Conservation (phyloP, 768 basidiomycete species). For the Phaffia australis region DNA sequence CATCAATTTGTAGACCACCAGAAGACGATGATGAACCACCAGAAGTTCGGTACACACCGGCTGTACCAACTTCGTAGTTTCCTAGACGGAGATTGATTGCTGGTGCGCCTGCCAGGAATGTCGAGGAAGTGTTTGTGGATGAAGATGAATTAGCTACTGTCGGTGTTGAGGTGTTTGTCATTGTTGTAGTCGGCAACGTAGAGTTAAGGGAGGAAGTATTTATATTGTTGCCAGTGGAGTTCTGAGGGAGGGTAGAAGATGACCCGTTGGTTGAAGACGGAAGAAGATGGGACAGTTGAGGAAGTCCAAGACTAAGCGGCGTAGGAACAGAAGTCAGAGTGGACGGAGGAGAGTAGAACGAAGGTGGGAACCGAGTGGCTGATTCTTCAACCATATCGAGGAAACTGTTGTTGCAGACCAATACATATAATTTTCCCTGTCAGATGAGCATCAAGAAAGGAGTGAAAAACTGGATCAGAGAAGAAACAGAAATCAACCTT, state of each 20-base stretch:
- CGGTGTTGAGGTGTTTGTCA: constrained; percentile 32
- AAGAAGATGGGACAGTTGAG: constrained; percentile 47
- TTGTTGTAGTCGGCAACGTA: no score
- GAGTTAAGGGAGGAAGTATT: neutral
- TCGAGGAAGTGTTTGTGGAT: constrained; percentile 1
- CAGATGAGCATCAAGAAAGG: neutral
- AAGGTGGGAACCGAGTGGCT: constrained; percentile 38
- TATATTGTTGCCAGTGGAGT: neutral
- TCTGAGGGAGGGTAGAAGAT: constrained; percentile 42
- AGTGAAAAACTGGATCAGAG: neutral
- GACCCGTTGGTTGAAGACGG: constrained; percentile 63
- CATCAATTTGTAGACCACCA: constrained; percentile 37
- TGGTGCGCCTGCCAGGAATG: constrained; percentile 38
- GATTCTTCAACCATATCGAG: constrained; percentile 77
- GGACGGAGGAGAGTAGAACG: constrained; percentile 32
- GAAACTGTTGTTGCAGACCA: constrained; percentile 46
- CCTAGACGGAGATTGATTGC: constrained; percentile 84
- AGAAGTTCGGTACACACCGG: constrained; percentile 78
- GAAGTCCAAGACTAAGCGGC: constrained; percentile 27
- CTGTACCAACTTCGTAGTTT: constrained; percentile 83
- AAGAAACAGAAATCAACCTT: constrained; percentile 47
- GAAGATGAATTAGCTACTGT: constrained; percentile 40
- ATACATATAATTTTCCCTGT: neutral
- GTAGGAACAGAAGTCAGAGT: constrained; percentile 19
- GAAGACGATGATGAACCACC: constrained; percentile 43